Evolutionary conservation across 2,329 filamentous ascomycete genomes (phyloP).

Genomic region (Reticulascus tulasneorum): DNA sequence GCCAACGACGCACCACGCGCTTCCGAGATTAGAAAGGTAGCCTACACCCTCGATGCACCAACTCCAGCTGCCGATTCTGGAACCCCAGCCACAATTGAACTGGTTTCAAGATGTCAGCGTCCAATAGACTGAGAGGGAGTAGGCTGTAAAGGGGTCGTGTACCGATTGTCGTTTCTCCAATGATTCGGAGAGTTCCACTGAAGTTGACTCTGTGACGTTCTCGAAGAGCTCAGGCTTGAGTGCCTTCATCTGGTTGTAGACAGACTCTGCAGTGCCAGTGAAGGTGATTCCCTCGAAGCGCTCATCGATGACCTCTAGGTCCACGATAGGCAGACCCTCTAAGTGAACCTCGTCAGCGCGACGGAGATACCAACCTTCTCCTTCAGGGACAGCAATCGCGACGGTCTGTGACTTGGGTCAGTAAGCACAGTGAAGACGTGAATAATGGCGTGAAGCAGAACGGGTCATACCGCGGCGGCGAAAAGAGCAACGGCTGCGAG

Average conservation of each 20-base stretch:
- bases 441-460: no score
- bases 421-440: no score
- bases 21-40: neutral
- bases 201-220: neutral
- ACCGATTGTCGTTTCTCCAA: neutral
- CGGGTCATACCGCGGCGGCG: no score
- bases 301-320: neutral
- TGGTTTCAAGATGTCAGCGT: neutral
- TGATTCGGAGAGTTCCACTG: neutral
- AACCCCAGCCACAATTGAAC: neutral
- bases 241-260: slow-evolving; percentile 79
- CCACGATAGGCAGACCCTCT: neutral
- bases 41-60: neutral
- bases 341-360: neutral
- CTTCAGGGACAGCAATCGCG: neutral
- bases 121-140: no score
- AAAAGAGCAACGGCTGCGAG: no score
- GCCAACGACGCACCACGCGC: neutral
- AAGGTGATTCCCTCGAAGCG: neutral
- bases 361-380: neutral
- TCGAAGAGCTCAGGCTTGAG: slow-evolving; percentile 71
- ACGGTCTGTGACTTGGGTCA: no score
- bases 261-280: slow-evolving; percentile 45
- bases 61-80: neutral
- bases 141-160: no score